Evolutionary conservation across 805 yeast species (phyloP), one percentile per base, ranked within the genome.

Genomic region (Lachancea nothofagi): DNA sequence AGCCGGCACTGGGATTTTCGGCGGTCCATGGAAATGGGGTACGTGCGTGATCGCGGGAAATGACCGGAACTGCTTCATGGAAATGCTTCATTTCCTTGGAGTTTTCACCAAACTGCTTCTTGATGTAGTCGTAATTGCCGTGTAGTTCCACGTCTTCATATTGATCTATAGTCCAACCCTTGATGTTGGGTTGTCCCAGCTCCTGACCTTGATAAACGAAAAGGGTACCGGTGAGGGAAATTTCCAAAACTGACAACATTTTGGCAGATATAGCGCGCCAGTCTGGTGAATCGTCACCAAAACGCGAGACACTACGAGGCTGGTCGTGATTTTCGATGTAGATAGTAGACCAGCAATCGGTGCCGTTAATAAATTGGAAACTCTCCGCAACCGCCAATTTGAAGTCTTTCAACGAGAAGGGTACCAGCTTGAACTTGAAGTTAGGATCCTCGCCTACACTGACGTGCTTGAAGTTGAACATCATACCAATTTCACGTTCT

Each of bases 161-260:
- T 50, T 74, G 75, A 14, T 61, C 62, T 39, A 74, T 59, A 17
- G 64, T 61, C 77, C 78, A 74, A 26, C 52, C 51, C 36, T 59
- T 50, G 22, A 73, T 56, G 53, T 76, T 76, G 37, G 67, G 66
- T 73, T 70, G 71, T 22, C 77, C 80, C 44, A 76, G 61, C 50
- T 76, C 81, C 55, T 76, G 82, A 38, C 81, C 81, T 56, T 75
- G 79, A 56, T 74, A 76, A 29, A 76, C 59, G 59, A 65, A 76
- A 39, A 73, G 55, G 10, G 80, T 74, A 30, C 81, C 80, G 23
- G 74, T 69, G 48, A 74, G 64, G 9, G 77, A 48, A 6, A 65
- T 40, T 47, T 69, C 67, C 51, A 75, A 53, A 35, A 69, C 45
- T 13, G 76, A 64, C 42, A 76, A 51, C 51, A 74, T 53, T 58